Evolutionary conservation across 2,329 filamentous ascomycete genomes (phyloP), one percentile per base, ranked within the genome.

Genomic region (Aspergillus pseudoviridinutans): DNA sequence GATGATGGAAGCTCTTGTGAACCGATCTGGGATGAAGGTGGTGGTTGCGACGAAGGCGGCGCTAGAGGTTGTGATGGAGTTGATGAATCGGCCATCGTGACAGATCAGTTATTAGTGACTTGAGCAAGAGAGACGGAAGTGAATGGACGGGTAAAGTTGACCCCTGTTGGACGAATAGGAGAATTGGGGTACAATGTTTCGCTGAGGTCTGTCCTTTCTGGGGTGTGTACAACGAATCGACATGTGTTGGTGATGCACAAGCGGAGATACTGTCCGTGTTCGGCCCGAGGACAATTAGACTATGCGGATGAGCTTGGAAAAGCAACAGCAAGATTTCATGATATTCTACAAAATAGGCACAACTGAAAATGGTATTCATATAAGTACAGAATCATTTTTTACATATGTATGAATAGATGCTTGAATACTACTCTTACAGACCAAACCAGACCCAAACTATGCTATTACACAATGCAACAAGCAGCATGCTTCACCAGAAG

Each of bases 11-110:
- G 62, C 47, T 67, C 65, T 61, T 67, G 60, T 60, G 67, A 64
- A 44, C 58, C 63, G 50, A 68, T 63, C 52, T 62, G 63, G 50
- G 66, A 60, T 55, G 61, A 55, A 20, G 61, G 60, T 58, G 64
- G 59, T 49, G 63, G 58, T 55, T 64, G 63, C 38, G 65, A 59
- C 44, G 64, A 58, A 10, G 59, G 55, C 47, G 59, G 53, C 25
- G 56, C 53, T 51, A 56, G 51, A 56, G 60, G 57, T 56, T 64
- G 63, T 56, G 64, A 67, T 57, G 67, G 66, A 56, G 67, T 66
- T 55, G 64, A 61, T 65, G 68, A 64, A 57, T 74, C 71, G 66
- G 71, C 65, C 73, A 75, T 75, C 62, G 58, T 70, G 65, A 57
- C 28, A 54, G 54, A 46, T 54, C 60, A 55, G 46, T 49, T 46